Conservation (phyloP, 176 grass and related monocot genomes). For the Oryza glumipatula region DNA sequence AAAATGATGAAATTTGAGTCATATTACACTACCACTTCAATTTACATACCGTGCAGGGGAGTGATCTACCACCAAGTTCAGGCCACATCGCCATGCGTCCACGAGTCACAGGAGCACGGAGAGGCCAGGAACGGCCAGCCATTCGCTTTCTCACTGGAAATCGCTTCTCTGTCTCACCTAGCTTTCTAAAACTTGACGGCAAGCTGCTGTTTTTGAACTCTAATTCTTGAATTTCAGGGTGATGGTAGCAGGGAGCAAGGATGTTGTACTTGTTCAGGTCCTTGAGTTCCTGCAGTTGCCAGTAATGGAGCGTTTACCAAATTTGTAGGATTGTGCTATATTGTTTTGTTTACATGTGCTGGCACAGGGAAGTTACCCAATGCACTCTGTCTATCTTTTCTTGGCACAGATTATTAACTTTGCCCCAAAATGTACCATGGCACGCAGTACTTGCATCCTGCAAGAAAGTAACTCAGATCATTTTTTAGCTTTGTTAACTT, state of each 20-base stretch:
- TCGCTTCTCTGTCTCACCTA: constrained; percentile 74
- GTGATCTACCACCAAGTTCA: constrained; percentile 61
- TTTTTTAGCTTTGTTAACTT: neutral
- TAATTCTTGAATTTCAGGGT: constrained; percentile 49
- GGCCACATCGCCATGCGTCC: constrained; percentile 70
- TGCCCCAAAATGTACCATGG: constrained; percentile 64
- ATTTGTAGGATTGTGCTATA: neutral
- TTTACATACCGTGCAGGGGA: constrained; percentile 78
- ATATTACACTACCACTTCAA: neutral
- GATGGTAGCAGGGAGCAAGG: constrained; percentile 73
- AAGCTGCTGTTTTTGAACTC: constrained; percentile 58
- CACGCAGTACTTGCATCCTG: constrained; percentile 68
- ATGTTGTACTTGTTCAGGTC: constrained; percentile 67
- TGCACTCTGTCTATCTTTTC: constrained; percentile 54
- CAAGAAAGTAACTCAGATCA: constrained; percentile 30
- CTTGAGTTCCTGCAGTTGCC: constrained; percentile 55
- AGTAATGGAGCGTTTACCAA: constrained; percentile 5
- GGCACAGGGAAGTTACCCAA: constrained; percentile 50
- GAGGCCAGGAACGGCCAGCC: constrained; percentile 84
- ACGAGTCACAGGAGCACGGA: constrained; percentile 49
- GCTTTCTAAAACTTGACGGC: constrained; percentile 75
- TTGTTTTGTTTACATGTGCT: neutral
- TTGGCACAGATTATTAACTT: constrained; percentile 48
- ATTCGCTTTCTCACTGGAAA: constrained; percentile 88
- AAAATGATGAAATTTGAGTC: neutral